Evolutionary conservation across 192 early-diverging fungal genomes (phyloP).

Genomic region (Backusella mclennaniae): DNA sequence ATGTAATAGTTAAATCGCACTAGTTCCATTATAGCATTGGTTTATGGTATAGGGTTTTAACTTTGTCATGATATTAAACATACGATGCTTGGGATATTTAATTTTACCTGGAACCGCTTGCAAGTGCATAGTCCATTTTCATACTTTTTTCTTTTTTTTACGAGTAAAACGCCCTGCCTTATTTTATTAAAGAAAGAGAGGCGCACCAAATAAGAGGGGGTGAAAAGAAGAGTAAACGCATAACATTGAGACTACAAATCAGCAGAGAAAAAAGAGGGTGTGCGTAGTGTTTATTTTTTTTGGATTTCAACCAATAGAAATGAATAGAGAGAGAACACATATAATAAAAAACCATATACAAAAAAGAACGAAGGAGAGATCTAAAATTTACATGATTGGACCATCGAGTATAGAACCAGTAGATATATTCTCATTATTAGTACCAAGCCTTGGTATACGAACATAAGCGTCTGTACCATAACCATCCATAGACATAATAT

Average conservation of each 20-base stretch:
- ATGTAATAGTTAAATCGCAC: background rate
- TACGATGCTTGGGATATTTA: background rate
- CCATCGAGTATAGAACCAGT: background rate
- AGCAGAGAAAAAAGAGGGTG: background rate
- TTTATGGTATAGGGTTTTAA: background rate
- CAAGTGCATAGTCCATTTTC: background rate
- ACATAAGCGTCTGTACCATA: constrained; percentile 94
- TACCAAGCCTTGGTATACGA: constrained; percentile 73
- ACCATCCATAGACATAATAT: constrained; percentile 77
- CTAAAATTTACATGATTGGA: constrained; percentile 4
- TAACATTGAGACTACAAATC: background rate
- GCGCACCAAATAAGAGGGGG: background rate
- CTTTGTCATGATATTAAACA: background rate
- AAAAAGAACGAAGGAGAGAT: background rate
- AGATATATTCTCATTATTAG: constrained; percentile 53
- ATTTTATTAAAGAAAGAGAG: background rate
- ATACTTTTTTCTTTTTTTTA: background rate
- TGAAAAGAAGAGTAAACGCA: background rate
- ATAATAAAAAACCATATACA: too few species aligned
- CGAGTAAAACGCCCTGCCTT: background rate
- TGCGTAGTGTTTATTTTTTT: background rate
- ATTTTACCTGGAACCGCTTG: background rate
- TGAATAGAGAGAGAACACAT: background rate
- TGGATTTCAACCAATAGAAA: background rate
- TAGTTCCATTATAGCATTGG: background rate